Evolutionary conservation across 2,329 filamentous ascomycete genomes (phyloP), one percentile per base, ranked within the genome.

Genomic region (Trichoderma sp.): DNA sequence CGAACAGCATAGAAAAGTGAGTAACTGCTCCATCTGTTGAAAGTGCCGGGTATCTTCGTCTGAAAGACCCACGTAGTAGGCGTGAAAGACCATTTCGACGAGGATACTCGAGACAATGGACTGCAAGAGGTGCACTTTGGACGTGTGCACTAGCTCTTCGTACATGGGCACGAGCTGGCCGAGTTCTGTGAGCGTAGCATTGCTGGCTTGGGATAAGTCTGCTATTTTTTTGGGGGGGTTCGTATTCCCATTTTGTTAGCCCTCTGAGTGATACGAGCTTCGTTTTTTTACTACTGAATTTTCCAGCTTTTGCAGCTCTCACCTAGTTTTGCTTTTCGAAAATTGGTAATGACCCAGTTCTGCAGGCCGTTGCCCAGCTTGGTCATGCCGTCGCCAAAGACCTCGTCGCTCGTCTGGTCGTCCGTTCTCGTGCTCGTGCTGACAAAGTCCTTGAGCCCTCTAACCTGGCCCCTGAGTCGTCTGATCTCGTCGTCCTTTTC

Each of bases 301-400:
- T 1, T 14, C 21, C 51, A 32, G 26, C 26, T 37, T 28, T 37
- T 28, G 30, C 14, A n/a, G 32, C 66, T 51, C 34, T 51, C 34
- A 86, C 84, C 81, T 58, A 90, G 78, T 79, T 85, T 90, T 14
- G 85, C 83, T 71, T 86, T 86, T 63, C 90, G 84, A 72, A 91
- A 93, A 75, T 91, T 87, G 30, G 86, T 85, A 73, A 93, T 88
- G 4, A 90, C 86, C 90, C 90, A 93, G 73, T 93, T 92, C 79
- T 92, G 90, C 73, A 92, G 79, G 28, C 89, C 86, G 73, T 92
- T 90, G 24, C 87, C 86, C 58, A 93, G 77, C 68, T 85, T 83
- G 60, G 84, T 82, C 82, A 91, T 87, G 11, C 84, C 83, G 61
- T 90, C 87, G 2, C 82, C 85, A 75, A 93, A 86, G 13, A 88